Evolutionary conservation across 2,329 filamentous ascomycete species (phyloP), one percentile per base, ranked within the genome.

Genomic region (Pseudopithomyces chartarum): DNA sequence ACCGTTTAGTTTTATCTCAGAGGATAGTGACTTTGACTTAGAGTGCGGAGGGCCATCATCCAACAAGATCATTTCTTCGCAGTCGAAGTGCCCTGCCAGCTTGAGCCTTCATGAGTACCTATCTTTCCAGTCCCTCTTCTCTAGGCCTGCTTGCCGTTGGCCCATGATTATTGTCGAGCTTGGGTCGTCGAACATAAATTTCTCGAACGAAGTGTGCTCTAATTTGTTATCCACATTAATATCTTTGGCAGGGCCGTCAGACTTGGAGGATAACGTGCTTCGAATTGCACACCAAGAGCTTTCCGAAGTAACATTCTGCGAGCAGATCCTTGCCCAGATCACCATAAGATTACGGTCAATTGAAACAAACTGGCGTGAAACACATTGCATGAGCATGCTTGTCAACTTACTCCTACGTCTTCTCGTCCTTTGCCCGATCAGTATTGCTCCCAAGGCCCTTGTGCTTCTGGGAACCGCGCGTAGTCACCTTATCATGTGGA

Each of bases 341-440:
- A 61, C 75, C 1, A 56, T 69, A n/a, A 79, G 80, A 1, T 55
- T 90, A 0, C 64, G 74, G 0, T 64, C 69, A 0, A 81, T 90
- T 7, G 65, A 69, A 0, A 69, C 75, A 0, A 90, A 85, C 43
- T 88, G 85, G 83, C 79, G 86, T 0, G 87, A 90, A 58, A 76
- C 73, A 0, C 70, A 84, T 50, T 78, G 80, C 13, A 88, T 90
- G 85, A 81, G 85, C 4, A 77, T 82, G 0, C 52, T 89, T 1
- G 78, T 88, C 5, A 83, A 79, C 0, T 61, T 90, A 0, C 19
- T 48, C 8, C 45, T 29, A 8, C 26, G 26, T 29, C 26, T 29
- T 29, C 26, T 29, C 26, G 26, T 29, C 26, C 26, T 29, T 8
- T 29, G 26, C 26, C 26, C 26, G 8, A 29, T 8, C 26, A 29